phyloP scores from a whole-genome alignment of 495 filamentous ascomycete genomes.

The Neurospora discreta region DNA sequence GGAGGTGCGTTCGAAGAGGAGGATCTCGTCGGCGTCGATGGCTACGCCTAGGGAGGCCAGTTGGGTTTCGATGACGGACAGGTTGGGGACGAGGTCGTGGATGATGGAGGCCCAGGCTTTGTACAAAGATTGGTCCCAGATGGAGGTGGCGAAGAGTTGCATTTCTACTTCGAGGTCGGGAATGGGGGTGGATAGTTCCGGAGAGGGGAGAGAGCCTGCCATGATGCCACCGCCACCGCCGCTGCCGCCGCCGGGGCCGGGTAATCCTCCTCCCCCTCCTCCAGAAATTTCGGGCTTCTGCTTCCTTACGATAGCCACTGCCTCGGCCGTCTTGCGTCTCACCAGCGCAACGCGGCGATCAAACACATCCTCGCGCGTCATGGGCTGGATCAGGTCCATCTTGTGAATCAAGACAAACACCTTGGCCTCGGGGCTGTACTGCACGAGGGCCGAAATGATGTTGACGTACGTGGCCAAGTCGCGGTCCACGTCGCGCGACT shows the following conservation, averaged over 20 bases:
- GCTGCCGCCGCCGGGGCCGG: background rate
- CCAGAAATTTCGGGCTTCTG: constrained; percentile 12
- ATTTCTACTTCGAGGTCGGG: constrained; percentile 48
- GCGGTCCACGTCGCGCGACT: constrained; percentile 82
- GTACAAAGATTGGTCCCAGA: constrained; percentile 98
- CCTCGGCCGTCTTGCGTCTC: constrained; percentile 60
- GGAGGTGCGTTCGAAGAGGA: constrained; percentile 90
- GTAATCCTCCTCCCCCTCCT: background rate
- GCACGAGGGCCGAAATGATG: constrained; percentile 72
- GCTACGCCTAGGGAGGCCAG: constrained; percentile 64
- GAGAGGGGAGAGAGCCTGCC: constrained; percentile 7
- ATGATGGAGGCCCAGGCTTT: constrained; percentile 97
- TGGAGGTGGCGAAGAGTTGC: constrained; percentile 77
- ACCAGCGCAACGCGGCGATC: constrained; percentile 65
- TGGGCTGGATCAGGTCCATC: constrained; percentile 88
- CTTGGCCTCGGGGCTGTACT: constrained; percentile 72
- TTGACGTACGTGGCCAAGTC: constrained; percentile 82
- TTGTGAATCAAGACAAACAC: constrained; percentile 95
- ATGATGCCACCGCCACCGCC: background rate
- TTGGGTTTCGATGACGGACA: constrained; percentile 78
- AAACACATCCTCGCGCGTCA: constrained; percentile 68
- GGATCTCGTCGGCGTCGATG: constrained; percentile 85
- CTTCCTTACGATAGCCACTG: constrained; percentile 34
- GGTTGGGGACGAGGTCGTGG: constrained; percentile 88
- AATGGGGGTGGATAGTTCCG: background rate